Percentiles rank a stretch among this genome's conserved stretches.
Evolutionary conservation across 1,284 basidiomycete species (phyloP).

Genomic region (Mycena citricolor): DNA sequence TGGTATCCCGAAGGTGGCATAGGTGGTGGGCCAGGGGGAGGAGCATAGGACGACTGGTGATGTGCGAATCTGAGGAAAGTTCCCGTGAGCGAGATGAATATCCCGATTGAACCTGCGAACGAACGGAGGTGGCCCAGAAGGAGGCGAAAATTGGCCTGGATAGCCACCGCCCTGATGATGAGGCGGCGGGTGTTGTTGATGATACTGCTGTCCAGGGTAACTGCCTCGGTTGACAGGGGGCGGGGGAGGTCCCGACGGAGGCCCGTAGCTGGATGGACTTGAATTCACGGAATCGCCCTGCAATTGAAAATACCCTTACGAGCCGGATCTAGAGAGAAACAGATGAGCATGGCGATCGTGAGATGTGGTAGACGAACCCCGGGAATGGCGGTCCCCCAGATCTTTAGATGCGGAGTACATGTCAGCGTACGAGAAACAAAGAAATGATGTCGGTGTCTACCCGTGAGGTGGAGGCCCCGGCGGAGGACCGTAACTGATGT

Average conservation of each 20-base stretch:
- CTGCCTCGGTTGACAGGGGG: constrained; percentile 18
- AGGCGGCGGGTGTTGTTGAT: constrained; percentile 33
- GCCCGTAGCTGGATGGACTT: constrained; percentile 21
- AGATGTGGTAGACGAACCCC: constrained; percentile 15
- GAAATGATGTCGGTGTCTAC: constrained; percentile 16
- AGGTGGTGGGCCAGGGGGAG: constrained; percentile 44
- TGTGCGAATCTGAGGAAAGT: constrained; percentile 8
- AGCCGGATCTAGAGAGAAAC: not conserved
- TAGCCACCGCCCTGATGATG: constrained; percentile 34
- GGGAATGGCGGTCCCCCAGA: constrained; percentile 22
- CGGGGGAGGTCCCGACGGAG: constrained; percentile 35
- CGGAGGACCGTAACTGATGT: constrained; percentile 34
- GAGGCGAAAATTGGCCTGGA: constrained; percentile 35
- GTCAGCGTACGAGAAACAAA: constrained; percentile 12
- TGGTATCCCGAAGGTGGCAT: constrained; percentile 66
- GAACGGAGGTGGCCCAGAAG: constrained; percentile 12
- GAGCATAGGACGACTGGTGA: constrained; percentile 13
- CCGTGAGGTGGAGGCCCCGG: constrained; percentile 35
- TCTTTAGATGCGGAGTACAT: constrained; percentile 17
- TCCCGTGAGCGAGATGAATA: not conserved
- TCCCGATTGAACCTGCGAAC: not conserved
- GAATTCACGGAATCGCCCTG: not conserved
- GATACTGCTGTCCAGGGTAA: constrained; percentile 41
- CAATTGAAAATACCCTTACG: constrained; percentile 1
- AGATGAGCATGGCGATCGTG: not conserved